These are phyloP conservation scores for Hanseniaspora guilliermondii DNA, from an alignment of 805 yeast genomes.

Conservation along the genomic window DNA sequence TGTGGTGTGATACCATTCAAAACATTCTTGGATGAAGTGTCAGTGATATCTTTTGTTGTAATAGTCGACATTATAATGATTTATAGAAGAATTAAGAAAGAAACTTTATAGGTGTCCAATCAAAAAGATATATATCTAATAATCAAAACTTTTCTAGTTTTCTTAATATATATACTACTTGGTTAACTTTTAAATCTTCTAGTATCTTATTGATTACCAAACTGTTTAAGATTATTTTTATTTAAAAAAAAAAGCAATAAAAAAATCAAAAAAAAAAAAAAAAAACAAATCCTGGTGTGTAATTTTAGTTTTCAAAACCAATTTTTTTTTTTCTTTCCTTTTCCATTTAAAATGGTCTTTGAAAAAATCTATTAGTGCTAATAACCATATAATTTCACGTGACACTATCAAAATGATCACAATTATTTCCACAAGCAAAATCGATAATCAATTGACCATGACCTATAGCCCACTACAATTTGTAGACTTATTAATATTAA, in stretches of 20 bases:
- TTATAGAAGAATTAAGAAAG: no score
- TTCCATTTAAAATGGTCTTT: not conserved
- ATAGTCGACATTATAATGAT: not conserved
- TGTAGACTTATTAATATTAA: no score
- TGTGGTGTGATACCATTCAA: conserved; percentile 89
- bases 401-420: not conserved
- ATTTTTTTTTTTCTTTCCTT: not conserved
- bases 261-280: not conserved
- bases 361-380: not conserved
- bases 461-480: no score
- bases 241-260: not conserved
- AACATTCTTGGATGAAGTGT: conserved; percentile 37
- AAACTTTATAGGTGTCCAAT: no score
- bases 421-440: no score
- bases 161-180: no score
- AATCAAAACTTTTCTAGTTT: no score
- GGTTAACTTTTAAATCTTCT: no score
- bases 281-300: not conserved
- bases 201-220: not conserved
- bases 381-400: not conserved
- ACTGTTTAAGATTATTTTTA: not conserved
- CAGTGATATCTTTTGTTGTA: conserved; percentile 8
- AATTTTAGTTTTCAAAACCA: not conserved
- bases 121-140: no score
- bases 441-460: no score